Evolutionary conservation across 164 flowering plant species (phyloP), one percentile per base, ranked within the genome.

Genomic region (Santalum album): DNA sequence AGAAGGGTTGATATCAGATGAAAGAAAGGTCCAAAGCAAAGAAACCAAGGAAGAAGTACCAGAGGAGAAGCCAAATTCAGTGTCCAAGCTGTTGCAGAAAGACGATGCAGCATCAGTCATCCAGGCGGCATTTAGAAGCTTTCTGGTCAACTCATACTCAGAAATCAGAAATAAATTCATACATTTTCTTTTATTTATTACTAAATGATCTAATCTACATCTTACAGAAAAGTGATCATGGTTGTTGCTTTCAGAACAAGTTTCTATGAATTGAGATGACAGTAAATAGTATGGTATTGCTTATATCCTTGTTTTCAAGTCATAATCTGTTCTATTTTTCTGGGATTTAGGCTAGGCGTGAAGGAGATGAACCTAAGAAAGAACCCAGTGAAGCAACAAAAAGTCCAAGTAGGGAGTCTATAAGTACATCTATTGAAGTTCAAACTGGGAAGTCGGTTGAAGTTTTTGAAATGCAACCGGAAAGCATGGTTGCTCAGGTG

Each of bases 381-480:
- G 69, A 69, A 39, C 57, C 22, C 34, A 38, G 23, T 39, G 49
- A 38, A 27, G 75, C 25, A 60, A 42, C 15, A 23, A 73, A 56
- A 53, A 81, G 69, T 64, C 80, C 74, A 54, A 66, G 77, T 56
- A 42, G 65, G 43, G 79, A 74, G 50, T 83, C 90, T 25, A 26
- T 78, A 14, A 80, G 79, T 32, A 83, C 90, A 53, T 83, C 88
- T 34, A 32, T 88, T 39, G 88, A 81, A 80, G 94, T 78, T 64
- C 94, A 80, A 68, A 78, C 82, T 7, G 90, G 83, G 15, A 70
- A 81, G 60, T 85, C 94, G 12, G 54, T 66, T 6, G 75, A 72
- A 47, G 64, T 53, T 26, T 55, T 65, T 64, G 63, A 76, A 25
- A 20, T 66, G 58, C 58, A 27, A 43, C 74, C 65, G 42, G 80